Base-by-base conservation (phyloP, 1,284 basidiomycete genomes). In the Ustilago xerochloae region DNA sequence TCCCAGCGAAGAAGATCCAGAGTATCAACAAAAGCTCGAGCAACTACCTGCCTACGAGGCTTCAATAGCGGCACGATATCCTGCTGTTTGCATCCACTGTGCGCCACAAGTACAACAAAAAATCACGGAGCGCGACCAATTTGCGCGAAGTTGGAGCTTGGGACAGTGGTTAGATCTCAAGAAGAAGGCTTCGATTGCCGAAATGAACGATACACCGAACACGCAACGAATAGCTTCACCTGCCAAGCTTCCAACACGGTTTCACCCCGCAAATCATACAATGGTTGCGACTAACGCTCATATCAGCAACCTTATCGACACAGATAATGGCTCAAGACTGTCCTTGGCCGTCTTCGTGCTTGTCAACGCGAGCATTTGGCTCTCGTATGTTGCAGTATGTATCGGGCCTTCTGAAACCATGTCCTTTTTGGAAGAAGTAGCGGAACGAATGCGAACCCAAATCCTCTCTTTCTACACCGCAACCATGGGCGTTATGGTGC, bases 11-110 rank as follows among this genome's bases (percentile, higher is more conserved):
- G 57, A 65, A 3, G 63, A 67, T 47, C 55, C 68, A 16, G 68
- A 65, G 20, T 79, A 77, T 54, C 38, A 48, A 8, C 29, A 49
- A 8, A 72, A 70, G 39, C 57, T 80, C 2, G 45, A 24, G 3
- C 39, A 33, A 8, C 54, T 78, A 0, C 63, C 72, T 3, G 64
- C 57, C 8, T 81, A 81, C 51, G 30, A 60, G 24, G 61, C 57
- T 10, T 81, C 79, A 9, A 63, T 81, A 39, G 66, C 75, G 30
- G 33, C 59, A 12, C 48, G 79, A 52, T 81, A 81, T 47, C 79
- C 79, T 8, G 38, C 74, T 15, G 75, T 72, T 4, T 81, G 79
- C 49, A 39, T 51, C 12, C 41, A 62, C 6, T 81, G 79, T 28
- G 62, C 66, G 16, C 69, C 68, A 0, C 39, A 43, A 8, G 75